Evolutionary conservation across 2,329 filamentous ascomycete genomes (phyloP).

Genomic region (Chrysoporthe cubensis): DNA sequence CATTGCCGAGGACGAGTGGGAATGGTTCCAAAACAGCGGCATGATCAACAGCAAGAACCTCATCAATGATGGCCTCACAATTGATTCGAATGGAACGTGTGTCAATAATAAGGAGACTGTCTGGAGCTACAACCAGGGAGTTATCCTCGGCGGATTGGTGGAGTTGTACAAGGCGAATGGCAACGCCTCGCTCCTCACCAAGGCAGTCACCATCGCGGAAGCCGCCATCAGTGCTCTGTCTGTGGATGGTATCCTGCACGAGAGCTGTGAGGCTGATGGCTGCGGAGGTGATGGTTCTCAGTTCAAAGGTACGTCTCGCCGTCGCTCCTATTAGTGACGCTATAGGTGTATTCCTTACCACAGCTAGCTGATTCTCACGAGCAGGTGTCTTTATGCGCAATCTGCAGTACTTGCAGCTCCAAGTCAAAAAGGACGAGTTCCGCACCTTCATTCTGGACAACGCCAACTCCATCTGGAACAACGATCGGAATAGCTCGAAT

Average conservation of each 20-base stretch:
- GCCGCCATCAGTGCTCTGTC: conserved; percentile 53
- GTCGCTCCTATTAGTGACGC: no score
- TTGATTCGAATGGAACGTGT: conserved; percentile 47
- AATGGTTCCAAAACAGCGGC: conserved; percentile 55
- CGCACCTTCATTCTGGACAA: conserved; percentile 61
- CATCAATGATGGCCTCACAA: conserved; percentile 57
- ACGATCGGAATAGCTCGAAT: conserved; percentile 54
- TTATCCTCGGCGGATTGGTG: conserved; percentile 55
- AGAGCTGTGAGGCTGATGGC: conserved; percentile 54
- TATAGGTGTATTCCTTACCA: background rate
- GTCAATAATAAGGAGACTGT: conserved; percentile 51
- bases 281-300: conserved; percentile 55
- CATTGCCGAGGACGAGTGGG: conserved; percentile 53
- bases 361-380: background rate
- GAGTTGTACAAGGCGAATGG: conserved; percentile 52
- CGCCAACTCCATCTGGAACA: conserved; percentile 67
- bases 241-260: conserved; percentile 53
- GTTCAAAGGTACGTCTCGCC: conserved; percentile 60
- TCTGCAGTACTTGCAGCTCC: conserved; percentile 58
- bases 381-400: conserved; percentile 66
- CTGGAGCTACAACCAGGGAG: conserved; percentile 62
- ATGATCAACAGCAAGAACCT: conserved; percentile 54
- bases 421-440: conserved; percentile 54
- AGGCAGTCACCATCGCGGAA: conserved; percentile 53
- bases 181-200: conserved; percentile 45